Evolutionary conservation across 441 rosid species (phyloP), one percentile per base, ranked within the genome.

Genomic region (Gossypium gossypioides): DNA sequence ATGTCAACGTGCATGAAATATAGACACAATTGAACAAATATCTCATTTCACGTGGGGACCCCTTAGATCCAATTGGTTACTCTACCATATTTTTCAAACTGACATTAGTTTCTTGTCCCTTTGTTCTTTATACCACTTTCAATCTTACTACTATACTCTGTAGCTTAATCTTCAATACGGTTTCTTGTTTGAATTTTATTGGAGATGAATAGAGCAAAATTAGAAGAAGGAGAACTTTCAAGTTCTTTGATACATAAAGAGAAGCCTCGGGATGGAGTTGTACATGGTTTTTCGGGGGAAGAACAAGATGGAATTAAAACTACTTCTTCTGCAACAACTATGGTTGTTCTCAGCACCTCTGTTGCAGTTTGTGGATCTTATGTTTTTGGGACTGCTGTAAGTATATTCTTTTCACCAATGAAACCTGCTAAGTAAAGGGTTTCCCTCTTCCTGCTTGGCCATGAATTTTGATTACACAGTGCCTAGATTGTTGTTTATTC

Each of bases 341-440:
- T 12, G 40, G 72, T 79, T 40, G 21, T 79, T 21, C 61, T 79
- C 77, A 69, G 72, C 51, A 73, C 82, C 40, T 69, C 72, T 42
- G 76, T 79, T 15, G 72, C 82, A 52, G 77, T 75, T 62, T 79
- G 72, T 15, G 79, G 82, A 34, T 79, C 82, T 19, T 79, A 72
- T 24, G 81, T 75, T 78, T 79, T 77, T 37, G 85, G 85, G 25
- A 69, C 81, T 21, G 81, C 80, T 25, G 82, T 84, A 74, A 66
- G 79, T 46, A 34, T 60, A 42, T 16, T 2, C 10, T 59, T 56
- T 60, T n/a, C 6, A 25, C 22, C n/a, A 8, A 1, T 50, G 22
- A 25, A 67, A 25, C 12, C 0, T 46, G 21, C 12, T 42, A 42
- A 64, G 32, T 42, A 22, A 3, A 63, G 29, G 46, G 48, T 32